Base-by-base conservation (phyloP, 805 yeast genomes). In the Suhomyces sp. region DNA sequence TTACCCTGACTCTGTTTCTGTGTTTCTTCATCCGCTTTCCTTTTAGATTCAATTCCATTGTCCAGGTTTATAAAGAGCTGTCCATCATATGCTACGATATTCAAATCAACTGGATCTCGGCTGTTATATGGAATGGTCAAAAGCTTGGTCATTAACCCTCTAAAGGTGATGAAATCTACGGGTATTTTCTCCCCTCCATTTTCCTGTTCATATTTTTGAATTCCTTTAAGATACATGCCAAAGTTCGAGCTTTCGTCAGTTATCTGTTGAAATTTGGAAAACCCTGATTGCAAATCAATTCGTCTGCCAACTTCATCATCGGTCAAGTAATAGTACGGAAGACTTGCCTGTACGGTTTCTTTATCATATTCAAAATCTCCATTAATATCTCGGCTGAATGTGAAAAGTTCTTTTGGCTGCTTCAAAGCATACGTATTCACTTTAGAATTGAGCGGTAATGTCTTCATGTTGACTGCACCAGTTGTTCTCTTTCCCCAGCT, bases 391-490 rank as follows among this genome's bases (percentile, higher is more conserved):
- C 90, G 73, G 1, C 93, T 83, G 65, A 76, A 93, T 4, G 81
- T 67, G n/a, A 81, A 76, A 2, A 93, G 59, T 68, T 94, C 97
- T 58, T 86, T 87, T 2, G 99, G 98, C 67, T 90, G 96, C 61
- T 86, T 85, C 50, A 92, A 75, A 1, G 90, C 82, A 0, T 93
- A 84, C 8, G 86, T 79, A 29, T 80, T 75, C 0, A 90, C 80
- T 53, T 88, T 72, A 9, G 81, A 72, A 48, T 65, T 64, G 33
- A 79, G 58, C 2, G 82, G 80, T 54, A 75, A 67, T n/a, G 71
- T 63, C 49, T 63, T 68, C 50, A 65, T 59, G 70, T 24, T 38
- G 42, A 29, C 33, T 19, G 19, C 5, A 9, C 42, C 24, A 9
- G 29, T 27, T 9, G 29, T 36, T 17, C 17, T 15, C 41, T 36